A percentile compares a stretch with the other conserved stretches of the same genome.
Evolutionary conservation across 2,329 filamentous ascomycete species (phyloP).

Genomic region (Phialophora chinensis): DNA sequence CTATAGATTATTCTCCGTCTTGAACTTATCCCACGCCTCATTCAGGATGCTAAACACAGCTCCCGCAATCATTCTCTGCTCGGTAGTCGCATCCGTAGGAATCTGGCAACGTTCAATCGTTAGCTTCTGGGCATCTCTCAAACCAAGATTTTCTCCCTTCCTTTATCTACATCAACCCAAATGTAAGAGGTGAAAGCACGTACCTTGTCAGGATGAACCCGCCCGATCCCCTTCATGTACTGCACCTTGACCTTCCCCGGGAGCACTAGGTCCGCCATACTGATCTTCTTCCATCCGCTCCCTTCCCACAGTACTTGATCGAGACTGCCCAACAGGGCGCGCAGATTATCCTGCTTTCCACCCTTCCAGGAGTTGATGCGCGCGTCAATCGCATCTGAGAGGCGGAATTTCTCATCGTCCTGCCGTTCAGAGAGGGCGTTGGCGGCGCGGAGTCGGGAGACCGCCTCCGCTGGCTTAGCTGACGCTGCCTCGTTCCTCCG

Average conservation of each 20-base stretch:
- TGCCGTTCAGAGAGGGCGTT: conserved; percentile 84
- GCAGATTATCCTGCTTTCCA: conserved; percentile 89
- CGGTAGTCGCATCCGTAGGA: conserved; percentile 67
- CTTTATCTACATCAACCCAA: not conserved
- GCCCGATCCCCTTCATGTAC: conserved; percentile 99
- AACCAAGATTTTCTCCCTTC: not conserved
- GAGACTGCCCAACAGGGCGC: conserved; percentile 83
- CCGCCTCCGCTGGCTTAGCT: conserved; percentile 66
- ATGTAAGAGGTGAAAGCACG: conserved; percentile 15
- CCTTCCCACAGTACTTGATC: conserved; percentile 90
- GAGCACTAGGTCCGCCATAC: conserved; percentile 89
- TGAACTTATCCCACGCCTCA: conserved; percentile 73
- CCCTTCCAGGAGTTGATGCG: conserved; percentile 81
- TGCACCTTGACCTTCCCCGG: conserved; percentile 94
- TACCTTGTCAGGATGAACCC: conserved; percentile 99
- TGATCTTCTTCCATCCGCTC: conserved; percentile 95
- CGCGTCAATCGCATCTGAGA: conserved; percentile 84
- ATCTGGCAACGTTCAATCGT: conserved; percentile 53
- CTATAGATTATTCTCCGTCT: conserved; percentile 64
- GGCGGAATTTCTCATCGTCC: conserved; percentile 90
- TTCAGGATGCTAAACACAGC: conserved; percentile 69
- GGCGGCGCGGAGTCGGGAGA: conserved; percentile 78
- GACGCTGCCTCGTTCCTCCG: conserved; percentile 32
- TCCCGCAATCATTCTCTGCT: conserved; percentile 70
- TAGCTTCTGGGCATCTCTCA: not conserved